Percentiles rank a stretch among this genome's conserved stretches.
Evolutionary conservation across 176 grass and related monocot genomes (phyloP).

Genomic region (Areca catechu): DNA sequence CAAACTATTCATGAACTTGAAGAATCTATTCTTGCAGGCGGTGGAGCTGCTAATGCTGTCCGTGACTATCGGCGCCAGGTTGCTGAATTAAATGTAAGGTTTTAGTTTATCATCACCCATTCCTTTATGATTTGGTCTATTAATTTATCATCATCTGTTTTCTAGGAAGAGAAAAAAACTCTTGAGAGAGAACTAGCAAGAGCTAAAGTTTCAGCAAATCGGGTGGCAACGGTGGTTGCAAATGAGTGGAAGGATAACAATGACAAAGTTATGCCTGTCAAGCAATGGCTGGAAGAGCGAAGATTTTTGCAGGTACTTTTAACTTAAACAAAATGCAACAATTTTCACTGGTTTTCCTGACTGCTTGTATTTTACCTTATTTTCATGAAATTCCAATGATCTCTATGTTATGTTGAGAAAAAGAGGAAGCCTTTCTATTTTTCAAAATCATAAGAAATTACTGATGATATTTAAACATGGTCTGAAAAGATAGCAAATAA

Average conservation of each 20-base stretch:
- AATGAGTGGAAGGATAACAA: constrained; percentile 81
- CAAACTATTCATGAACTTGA: constrained; percentile 68
- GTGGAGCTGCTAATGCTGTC: constrained; percentile 41
- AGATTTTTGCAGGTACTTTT: constrained; percentile 57
- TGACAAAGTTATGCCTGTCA: constrained; percentile 64
- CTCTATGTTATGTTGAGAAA: no score
- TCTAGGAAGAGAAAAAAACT: constrained; percentile 81
- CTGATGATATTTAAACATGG: no score
- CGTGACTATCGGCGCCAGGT: constrained; percentile 52
- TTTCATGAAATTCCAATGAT: no score
- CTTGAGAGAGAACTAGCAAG: constrained; percentile 78
- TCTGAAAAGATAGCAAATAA: no score
- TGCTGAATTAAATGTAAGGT: constrained; percentile 49
- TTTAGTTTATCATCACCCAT: not conserved
- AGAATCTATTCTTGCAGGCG: constrained; percentile 54
- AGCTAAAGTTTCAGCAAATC: constrained; percentile 63
- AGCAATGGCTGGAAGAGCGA: constrained; percentile 89
- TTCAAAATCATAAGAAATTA: no score
- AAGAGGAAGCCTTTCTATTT: no score
- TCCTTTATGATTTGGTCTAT: no score
- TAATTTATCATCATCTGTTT: not conserved
- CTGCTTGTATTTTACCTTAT: no score
- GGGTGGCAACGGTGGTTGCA: constrained; percentile 44
- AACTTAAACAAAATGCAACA: no score
- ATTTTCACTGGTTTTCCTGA: no score